Evolutionary conservation across 2,329 filamentous ascomycete species (phyloP).

Genomic region (Neopestalotiopsis rosae): DNA sequence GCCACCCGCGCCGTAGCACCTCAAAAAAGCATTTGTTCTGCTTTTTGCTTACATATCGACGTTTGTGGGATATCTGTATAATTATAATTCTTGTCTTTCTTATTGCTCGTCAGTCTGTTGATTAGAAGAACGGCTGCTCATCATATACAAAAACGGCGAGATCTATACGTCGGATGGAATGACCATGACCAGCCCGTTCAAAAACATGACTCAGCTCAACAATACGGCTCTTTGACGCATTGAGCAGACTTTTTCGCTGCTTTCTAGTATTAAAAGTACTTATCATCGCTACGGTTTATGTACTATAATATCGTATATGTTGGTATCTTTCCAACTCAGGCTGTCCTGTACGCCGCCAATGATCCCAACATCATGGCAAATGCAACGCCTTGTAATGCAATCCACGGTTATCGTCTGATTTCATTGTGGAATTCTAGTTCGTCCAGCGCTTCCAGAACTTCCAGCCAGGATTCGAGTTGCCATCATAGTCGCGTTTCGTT

Average conservation of each 20-base stretch:
- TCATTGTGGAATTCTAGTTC: constrained; percentile 7
- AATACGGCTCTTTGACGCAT: not conserved
- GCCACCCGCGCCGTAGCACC: not conserved
- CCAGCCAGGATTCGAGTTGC: constrained; percentile 52
- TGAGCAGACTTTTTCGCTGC: not conserved
- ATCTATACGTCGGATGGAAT: no score
- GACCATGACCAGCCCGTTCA: no score
- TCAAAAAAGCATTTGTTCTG: not conserved
- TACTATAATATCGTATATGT: not conserved
- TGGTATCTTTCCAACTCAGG: constrained; percentile 1
- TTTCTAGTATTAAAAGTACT: constrained; percentile 9
- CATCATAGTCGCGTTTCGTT: constrained; percentile 45
- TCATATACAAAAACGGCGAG: no score
- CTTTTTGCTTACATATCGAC: no score
- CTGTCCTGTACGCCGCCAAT: not conserved
- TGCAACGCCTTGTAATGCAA: constrained; percentile 5
- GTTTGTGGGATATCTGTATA: no score
- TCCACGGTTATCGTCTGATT: not conserved
- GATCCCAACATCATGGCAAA: not conserved
- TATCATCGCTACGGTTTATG: constrained; percentile 1
- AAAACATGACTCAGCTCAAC: not conserved
- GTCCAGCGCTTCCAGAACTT: constrained; percentile 62
- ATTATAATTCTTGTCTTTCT: no score
- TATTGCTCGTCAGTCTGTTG: no score
- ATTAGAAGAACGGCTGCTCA: no score